Conservation (phyloP, 371 early-diverging fungal species). For the Dinochytrium kinnereticum region DNA sequence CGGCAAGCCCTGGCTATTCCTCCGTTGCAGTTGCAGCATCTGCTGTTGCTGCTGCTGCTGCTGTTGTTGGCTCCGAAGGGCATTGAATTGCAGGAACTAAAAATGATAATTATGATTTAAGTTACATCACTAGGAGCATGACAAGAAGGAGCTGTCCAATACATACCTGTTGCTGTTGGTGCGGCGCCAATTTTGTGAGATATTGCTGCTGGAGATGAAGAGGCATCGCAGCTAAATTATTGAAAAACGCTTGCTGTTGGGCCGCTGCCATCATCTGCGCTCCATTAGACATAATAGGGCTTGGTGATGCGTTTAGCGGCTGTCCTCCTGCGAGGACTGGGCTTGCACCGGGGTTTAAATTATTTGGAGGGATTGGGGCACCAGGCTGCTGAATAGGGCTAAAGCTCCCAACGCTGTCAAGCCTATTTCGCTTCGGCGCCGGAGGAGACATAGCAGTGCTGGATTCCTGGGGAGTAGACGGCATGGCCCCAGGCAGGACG, state of each 20-base stretch:
- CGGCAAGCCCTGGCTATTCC: background rate
- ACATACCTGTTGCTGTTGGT: conserved; percentile 11
- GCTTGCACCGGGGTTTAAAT: conserved; percentile 15
- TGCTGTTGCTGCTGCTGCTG: conserved; percentile 26
- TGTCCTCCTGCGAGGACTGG: conserved; percentile 16
- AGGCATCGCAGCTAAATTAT: background rate
- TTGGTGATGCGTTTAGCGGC: conserved; percentile 15
- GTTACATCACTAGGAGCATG: background rate
- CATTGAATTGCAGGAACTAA: background rate
- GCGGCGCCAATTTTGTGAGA: conserved; percentile 3
- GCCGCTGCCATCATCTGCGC: background rate
- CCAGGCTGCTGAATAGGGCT: conserved; percentile 20
- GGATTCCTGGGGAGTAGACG: conserved; percentile 10
- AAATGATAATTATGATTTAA: too few relatives aligned
- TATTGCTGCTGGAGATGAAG: conserved; percentile 17
- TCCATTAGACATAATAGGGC: conserved; percentile 18
- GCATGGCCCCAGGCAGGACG: conserved; percentile 14
- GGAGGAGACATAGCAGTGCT: conserved; percentile 13
- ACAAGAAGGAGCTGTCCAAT: too few relatives aligned
- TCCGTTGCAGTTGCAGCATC: conserved; percentile 14
- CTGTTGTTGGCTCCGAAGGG: conserved; percentile 7
- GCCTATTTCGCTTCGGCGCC: conserved; percentile 8
- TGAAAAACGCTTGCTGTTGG: background rate
- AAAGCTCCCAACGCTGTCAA: conserved; percentile 17
- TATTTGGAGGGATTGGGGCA: conserved; percentile 6